Base-by-base conservation (phyloP, 441 rosid genomes). In the Theobroma grandiflorum region DNA sequence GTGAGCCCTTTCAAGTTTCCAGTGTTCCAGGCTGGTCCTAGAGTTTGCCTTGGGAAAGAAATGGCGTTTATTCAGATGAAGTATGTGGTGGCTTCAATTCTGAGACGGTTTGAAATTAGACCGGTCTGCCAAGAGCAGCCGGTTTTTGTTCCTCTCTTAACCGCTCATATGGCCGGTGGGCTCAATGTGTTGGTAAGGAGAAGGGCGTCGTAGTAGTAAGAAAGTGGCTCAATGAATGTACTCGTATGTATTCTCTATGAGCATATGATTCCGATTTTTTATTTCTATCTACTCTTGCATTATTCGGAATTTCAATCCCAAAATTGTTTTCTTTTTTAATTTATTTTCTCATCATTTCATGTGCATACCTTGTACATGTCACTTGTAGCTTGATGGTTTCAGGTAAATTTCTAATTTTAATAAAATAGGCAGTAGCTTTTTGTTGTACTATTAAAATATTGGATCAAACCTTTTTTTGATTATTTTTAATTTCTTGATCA, bases 91-190 rank as follows among this genome's bases (percentile, higher is more conserved):
- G 91, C 87, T 7, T 82, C 95, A 1, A 61, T 93, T 7, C 26
- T 90, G 70, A 86, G 80, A 58, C 86, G 85, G 81, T 94, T 94
- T 77, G 83, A 90, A 82, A 82, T 95, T 67, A 83, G 72, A 64
- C 89, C 92, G 74, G 91, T 88, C 22, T 8, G 53, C 0, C 50
- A 63, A 52, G 81, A 86, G 2, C 76, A 31, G 40, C 95, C 95
- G 77, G 86, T 82, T 61, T 91, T 92, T 84, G 88, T 92, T 63
- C 97, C 99, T 33, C 86, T 90, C 3, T 83, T 95, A 81, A 95
- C 98, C 63, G 98, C 89, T 80, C 92, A 95, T 55, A 93, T 93
- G 99, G 94, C 85, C 18, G 98, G 97, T 37, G 99, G 99, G 16
- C 78, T 93, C 31, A 89, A 83, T 65, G 95, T 93, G 3, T n/a